Evolutionary conservation across 2,329 filamentous ascomycete species (phyloP).

Genomic region (Exophiala xenobiotica): DNA sequence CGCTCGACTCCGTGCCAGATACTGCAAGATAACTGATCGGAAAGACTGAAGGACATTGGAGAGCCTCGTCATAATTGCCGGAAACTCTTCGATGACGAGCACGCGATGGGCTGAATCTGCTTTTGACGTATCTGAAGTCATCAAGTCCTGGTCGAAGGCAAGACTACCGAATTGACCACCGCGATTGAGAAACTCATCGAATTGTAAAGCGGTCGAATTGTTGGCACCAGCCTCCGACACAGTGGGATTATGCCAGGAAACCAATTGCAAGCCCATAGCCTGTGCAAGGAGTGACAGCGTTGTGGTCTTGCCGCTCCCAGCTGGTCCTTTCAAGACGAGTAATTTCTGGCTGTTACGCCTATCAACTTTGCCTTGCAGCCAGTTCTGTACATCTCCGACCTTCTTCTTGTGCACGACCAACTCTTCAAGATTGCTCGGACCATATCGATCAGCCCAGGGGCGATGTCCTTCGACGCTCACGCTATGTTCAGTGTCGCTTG

Average conservation of each 20-base stretch:
- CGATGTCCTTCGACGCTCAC: constrained; percentile 41
- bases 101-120: constrained; percentile 47
- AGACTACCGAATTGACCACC: constrained; percentile 78
- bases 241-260: constrained; percentile 88
- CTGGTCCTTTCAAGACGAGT: constrained; percentile 82
- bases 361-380: constrained; percentile 72
- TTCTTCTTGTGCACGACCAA: constrained; percentile 94
- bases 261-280: constrained; percentile 71
- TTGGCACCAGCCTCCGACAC: constrained; percentile 59
- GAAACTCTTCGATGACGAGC: constrained; percentile 79
- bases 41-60: constrained; percentile 69
- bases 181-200: constrained; percentile 86
- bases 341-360: constrained; percentile 65
- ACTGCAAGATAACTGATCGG: constrained; percentile 71
- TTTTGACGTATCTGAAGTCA: constrained; percentile 9
- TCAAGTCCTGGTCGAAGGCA: constrained; percentile 41
- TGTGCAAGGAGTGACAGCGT: constrained; percentile 76
- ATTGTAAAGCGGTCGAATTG: constrained; percentile 72
- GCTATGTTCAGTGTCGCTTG: background rate
- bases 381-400: constrained; percentile 77
- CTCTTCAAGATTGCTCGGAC: constrained; percentile 72
- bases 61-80: constrained; percentile 68
- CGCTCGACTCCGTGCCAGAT: constrained; percentile 67
- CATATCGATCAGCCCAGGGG: constrained; percentile 87
- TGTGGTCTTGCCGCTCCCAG: constrained; percentile 90